phyloP scores from a whole-genome alignment of 176 grass and related monocot genomes.

The Bolboschoenus planiculmis region DNA sequence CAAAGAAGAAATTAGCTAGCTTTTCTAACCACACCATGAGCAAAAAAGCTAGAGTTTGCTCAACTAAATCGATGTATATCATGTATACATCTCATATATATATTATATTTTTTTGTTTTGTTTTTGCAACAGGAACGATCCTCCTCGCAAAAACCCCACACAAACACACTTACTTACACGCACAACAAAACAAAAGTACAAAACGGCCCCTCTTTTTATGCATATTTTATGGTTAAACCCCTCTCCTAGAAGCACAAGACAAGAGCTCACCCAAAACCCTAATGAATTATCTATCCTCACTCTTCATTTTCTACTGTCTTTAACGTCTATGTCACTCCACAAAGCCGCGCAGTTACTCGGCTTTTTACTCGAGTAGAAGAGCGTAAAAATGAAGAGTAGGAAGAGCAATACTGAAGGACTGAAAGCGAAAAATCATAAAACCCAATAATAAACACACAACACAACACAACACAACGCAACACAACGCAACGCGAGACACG shows the following conservation, averaged over 20 bases:
- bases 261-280: constrained; percentile 6
- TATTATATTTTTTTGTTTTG: neutral
- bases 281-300: neutral
- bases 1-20: constrained; percentile 16
- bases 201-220: constrained; percentile 19
- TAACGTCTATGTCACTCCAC: neutral
- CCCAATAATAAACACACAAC: neutral
- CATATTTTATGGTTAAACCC: constrained; percentile 17
- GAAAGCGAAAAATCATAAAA: constrained; percentile 8
- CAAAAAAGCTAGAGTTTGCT: neutral
- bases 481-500: neutral
- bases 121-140: constrained; percentile 9
- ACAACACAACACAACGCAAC: neutral
- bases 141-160: neutral
- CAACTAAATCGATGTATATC: constrained; percentile 3
- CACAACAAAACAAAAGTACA: constrained; percentile 22
- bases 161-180: neutral
- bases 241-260: no score
- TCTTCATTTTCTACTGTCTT: neutral
- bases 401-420: neutral
- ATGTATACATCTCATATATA: neutral
- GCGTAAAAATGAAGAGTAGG: neutral
- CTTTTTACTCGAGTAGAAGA: neutral
- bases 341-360: neutral
- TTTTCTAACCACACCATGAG: neutral